Percentiles rank a stretch among this genome's conserved stretches.
phyloP scores from a whole-genome alignment of 306 rosid genomes.

The Citrullus mucosospermus region DNA sequence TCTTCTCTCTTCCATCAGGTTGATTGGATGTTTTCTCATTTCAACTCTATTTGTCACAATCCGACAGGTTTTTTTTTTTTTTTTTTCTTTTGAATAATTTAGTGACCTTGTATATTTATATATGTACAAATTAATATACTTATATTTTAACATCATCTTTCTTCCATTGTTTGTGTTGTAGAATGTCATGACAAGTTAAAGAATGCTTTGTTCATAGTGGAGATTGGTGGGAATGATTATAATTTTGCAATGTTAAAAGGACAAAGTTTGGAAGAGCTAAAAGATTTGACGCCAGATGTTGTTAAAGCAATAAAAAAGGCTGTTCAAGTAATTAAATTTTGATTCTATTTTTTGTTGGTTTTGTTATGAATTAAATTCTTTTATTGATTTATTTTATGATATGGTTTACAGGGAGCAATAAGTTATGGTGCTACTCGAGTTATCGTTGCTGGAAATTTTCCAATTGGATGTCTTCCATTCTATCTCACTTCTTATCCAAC shows the following conservation, averaged over 20 bases:
- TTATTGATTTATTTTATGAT: neutral
- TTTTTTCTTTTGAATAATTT: too few relatives aligned
- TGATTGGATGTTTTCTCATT: constrained; percentile 10
- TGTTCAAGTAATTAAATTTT: neutral
- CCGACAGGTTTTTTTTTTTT: neutral
- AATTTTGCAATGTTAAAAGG: neutral
- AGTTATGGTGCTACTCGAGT: neutral
- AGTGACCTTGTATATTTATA: too few relatives aligned
- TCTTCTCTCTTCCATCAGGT: constrained; percentile 1
- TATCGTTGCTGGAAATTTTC: neutral
- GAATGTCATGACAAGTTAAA: neutral
- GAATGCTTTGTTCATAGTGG: constrained; percentile 11
- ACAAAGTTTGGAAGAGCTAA: neutral
- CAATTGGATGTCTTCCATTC: neutral
- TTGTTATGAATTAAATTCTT: neutral
- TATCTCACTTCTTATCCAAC: neutral
- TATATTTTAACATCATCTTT: too few relatives aligned
- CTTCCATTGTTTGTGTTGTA: neutral
- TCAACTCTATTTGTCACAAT: neutral
- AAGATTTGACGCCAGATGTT: constrained; percentile 2
- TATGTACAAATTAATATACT: too few relatives aligned
- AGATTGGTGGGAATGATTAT: constrained; percentile 15
- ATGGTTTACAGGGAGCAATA: neutral
- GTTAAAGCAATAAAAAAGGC: constrained; percentile 7
- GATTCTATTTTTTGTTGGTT: neutral